These are phyloP conservation scores for Trametes versicolor DNA, from an alignment of 1,284 basidiomycete genomes.

Conservation along the genomic window DNA sequence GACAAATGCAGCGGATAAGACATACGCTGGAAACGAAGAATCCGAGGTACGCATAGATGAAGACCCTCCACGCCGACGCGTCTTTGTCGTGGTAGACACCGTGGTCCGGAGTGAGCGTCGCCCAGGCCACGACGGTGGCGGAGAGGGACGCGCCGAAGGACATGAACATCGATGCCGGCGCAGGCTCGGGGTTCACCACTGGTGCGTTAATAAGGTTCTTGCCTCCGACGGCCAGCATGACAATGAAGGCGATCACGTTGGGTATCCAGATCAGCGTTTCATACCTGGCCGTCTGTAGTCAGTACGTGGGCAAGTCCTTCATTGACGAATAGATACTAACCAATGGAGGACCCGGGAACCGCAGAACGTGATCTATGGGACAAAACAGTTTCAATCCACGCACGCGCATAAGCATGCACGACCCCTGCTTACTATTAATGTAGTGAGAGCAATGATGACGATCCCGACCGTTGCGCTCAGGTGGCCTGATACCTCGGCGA, in stretches of 20 bases:
- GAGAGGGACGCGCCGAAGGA: conserved; percentile 50
- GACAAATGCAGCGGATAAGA: too few relatives aligned
- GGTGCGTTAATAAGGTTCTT: conserved; percentile 52
- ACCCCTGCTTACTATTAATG: conserved; percentile 59
- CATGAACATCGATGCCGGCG: conserved; percentile 43
- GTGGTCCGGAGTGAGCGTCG: conserved; percentile 65
- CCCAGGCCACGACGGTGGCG: conserved; percentile 61
- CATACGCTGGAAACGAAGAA: conserved; percentile 65
- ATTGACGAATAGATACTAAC: conserved; percentile 39
- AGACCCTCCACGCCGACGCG: conserved; percentile 52
- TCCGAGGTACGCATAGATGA: conserved; percentile 66
- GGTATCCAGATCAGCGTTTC: conserved; percentile 76
- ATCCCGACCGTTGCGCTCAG: conserved; percentile 72
- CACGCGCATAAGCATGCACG: background rate
- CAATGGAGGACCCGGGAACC: conserved; percentile 73
- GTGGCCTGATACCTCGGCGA: conserved; percentile 65
- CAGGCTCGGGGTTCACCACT: conserved; percentile 39
- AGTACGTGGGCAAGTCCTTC: background rate
- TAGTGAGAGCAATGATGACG: conserved; percentile 77
- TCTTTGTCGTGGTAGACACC: conserved; percentile 64
- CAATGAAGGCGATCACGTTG: conserved; percentile 70
- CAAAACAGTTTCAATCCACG: background rate
- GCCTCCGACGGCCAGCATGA: conserved; percentile 68
- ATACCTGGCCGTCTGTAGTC: conserved; percentile 43
- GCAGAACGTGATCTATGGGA: conserved; percentile 53